Evolutionary conservation across 495 filamentous ascomycete species (phyloP).

Genomic region (Copromyces sp.): DNA sequence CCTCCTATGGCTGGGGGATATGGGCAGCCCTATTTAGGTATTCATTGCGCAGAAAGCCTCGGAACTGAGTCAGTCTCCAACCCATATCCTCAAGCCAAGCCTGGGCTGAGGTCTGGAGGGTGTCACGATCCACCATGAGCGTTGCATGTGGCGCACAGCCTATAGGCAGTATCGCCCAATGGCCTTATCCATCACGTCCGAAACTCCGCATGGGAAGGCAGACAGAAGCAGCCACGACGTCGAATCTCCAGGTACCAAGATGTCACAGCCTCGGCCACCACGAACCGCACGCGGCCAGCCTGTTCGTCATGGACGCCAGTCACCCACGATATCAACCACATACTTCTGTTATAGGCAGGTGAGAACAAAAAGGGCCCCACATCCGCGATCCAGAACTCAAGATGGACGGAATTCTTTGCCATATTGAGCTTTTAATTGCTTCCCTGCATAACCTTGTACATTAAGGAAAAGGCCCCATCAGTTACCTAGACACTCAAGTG

Average conservation of each 20-base stretch:
- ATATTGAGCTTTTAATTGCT: not conserved
- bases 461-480: not conserved
- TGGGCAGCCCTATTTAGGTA: not conserved
- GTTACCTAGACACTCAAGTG: not conserved
- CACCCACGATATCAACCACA: not conserved
- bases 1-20: not conserved
- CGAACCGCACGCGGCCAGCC: not conserved
- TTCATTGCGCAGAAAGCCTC: not conserved
- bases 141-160: not conserved
- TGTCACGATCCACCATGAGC: not conserved
- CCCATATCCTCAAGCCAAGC: not conserved
- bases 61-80: not conserved
- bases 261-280: not conserved
- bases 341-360: not conserved
- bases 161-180: not conserved
- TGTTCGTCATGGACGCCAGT: not conserved
- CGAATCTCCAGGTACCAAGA: not conserved
- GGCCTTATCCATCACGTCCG: not conserved
- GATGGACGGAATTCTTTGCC: not conserved
- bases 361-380: not conserved
- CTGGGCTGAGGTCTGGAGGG: not conserved
- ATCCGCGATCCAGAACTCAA: not conserved
- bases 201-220: not conserved
- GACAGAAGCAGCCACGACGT: not conserved
- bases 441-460: not conserved